A percentile compares a stretch with the other conserved stretches of the same genome.
Conservation (phyloP, 192 early-diverging fungal genomes). For the Coemansia sp. region DNA sequence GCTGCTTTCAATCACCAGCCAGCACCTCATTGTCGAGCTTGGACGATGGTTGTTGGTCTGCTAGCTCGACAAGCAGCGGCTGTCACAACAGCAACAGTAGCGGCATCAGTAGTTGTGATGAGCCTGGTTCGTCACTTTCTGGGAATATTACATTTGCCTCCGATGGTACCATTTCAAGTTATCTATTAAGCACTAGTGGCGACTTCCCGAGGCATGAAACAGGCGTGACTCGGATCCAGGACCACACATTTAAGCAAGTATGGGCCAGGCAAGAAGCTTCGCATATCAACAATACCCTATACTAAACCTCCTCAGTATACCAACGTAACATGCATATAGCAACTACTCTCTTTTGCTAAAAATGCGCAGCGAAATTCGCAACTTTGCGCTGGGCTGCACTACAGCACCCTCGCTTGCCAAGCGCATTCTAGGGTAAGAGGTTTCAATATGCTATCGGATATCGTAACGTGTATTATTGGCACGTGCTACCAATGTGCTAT, state of each 20-base stretch:
- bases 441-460: background rate
- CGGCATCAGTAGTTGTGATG: background rate
- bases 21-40: background rate
- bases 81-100: background rate
- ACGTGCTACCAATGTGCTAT: background rate
- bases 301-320: background rate
- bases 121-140: background rate
- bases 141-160: background rate
- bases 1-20: background rate
- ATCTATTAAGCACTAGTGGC: background rate
- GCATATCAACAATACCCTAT: background rate
- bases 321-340: background rate
- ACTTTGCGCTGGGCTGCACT: background rate
- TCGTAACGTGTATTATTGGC: background rate
- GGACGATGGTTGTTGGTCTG: background rate
- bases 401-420: background rate
- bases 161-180: background rate
- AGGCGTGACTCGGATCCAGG: background rate
- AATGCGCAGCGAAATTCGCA: background rate
- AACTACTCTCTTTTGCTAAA: background rate
- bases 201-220: background rate
- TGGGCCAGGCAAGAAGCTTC: background rate
- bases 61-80: background rate
- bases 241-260: background rate
- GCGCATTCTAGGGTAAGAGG: background rate